Percentiles rank a stretch among this genome's conserved stretches.
Evolutionary conservation across 176 grass and related monocot species (phyloP).

Genomic region (Oryza punctata): DNA sequence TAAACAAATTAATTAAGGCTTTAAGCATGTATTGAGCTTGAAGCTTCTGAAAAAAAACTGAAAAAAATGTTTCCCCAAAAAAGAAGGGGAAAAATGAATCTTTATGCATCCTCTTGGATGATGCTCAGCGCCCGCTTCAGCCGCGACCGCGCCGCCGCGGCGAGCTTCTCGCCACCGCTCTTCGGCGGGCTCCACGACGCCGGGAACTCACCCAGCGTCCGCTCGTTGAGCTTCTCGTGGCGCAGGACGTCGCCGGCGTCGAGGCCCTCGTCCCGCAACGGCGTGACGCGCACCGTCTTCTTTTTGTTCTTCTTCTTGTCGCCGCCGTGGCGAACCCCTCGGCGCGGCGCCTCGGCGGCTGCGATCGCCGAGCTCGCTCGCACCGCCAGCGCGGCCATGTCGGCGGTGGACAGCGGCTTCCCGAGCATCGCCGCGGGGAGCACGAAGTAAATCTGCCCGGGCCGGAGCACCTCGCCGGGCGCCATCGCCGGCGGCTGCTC

Average conservation of each 20-base stretch:
- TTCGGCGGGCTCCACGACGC: background rate
- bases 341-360: background rate
- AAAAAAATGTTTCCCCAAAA: background rate
- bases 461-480: slow-evolving; percentile 37
- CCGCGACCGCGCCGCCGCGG: background rate
- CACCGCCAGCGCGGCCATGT: slow-evolving; percentile 61
- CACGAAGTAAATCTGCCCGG: slow-evolving; percentile 59
- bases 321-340: background rate
- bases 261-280: slow-evolving; percentile 17
- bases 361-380: slow-evolving; percentile 53
- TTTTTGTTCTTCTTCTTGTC: background rate
- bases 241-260: background rate
- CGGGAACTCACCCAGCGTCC: slow-evolving; percentile 36
- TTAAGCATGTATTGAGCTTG: background rate
- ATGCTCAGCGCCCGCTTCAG: slow-evolving; percentile 44
- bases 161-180: slow-evolving; percentile 2
- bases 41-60: background rate
- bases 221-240: slow-evolving; percentile 53
- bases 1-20: background rate
- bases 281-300: slow-evolving; percentile 30
- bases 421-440: slow-evolving; percentile 38
- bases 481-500: slow-evolving; percentile 20
- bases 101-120: slow-evolving; percentile 42
- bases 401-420: slow-evolving; percentile 33
- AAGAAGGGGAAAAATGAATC: background rate